Percentiles rank a stretch among this genome's conserved stretches.
These are phyloP conservation scores for Gynostemma pentaphyllum DNA, from an alignment of 306 rosid species.

Conservation along the genomic window DNA sequence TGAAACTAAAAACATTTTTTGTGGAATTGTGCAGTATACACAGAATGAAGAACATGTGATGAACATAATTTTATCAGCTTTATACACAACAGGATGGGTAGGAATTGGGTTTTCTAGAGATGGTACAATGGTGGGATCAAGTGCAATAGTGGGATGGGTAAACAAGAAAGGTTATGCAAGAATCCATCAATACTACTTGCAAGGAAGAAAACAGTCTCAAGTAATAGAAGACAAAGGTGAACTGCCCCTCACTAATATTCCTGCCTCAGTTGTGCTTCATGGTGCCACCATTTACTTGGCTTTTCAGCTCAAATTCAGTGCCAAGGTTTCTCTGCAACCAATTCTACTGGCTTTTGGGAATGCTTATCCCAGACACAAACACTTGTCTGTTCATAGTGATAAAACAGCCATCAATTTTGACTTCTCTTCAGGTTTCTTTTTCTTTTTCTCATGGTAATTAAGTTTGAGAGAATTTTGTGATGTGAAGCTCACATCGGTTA, in stretches of 20 bases:
- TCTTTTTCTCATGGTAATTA: background rate
- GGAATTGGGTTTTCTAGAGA: conserved; percentile 86
- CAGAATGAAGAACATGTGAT: conserved; percentile 45
- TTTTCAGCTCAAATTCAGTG: conserved; percentile 58
- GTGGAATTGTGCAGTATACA: conserved; percentile 44
- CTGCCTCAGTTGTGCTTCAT: conserved; percentile 71
- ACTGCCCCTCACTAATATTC: conserved; percentile 73
- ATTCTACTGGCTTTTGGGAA: conserved; percentile 66
- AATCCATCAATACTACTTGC: conserved; percentile 70
- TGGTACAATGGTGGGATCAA: conserved; percentile 90
- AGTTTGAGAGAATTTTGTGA: no score
- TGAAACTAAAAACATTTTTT: background rate
- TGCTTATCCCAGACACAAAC: conserved; percentile 46
- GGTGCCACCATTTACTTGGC: conserved; percentile 85
- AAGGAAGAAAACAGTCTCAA: conserved; percentile 51
- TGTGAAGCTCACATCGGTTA: no score
- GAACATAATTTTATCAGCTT: conserved; percentile 71
- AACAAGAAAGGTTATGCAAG: conserved; percentile 75
- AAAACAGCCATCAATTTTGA: conserved; percentile 52
- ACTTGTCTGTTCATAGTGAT: conserved; percentile 48
- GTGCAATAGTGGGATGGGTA: conserved; percentile 95
- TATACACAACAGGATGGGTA: conserved; percentile 92
- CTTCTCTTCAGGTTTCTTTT: conserved; percentile 60
- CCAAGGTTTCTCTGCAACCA: conserved; percentile 53
- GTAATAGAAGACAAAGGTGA: conserved; percentile 81